A percentile compares a stretch with the other conserved stretches of the same genome.
phyloP scores from a whole-genome alignment of 2,329 filamentous ascomycete species.

The Parastagonospora nodorum region DNA sequence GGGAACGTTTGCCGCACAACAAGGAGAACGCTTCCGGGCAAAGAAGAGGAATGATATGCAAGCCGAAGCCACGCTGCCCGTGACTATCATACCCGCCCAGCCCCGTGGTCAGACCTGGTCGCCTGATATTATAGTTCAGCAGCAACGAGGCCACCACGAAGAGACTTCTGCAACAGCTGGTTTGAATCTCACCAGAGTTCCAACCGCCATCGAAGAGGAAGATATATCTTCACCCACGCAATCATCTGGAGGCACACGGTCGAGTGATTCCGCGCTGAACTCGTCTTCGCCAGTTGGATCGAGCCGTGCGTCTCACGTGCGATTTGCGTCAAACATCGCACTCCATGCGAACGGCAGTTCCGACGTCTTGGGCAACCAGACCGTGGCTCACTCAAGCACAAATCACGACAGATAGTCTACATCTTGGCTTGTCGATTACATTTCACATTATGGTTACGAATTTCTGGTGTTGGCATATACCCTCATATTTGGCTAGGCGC shows the following conservation, averaged over 20 bases:
- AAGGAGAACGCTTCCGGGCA: constrained; percentile 51
- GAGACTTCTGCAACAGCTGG: constrained; percentile 18
- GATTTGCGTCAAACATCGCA: constrained; percentile 27
- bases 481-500: constrained; percentile 26
- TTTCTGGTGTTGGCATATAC: constrained; percentile 26
- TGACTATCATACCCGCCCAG: constrained; percentile 66
- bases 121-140: constrained; percentile 45
- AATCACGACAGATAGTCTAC: constrained; percentile 38
- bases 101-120: constrained; percentile 62
- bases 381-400: constrained; percentile 7
- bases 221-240: constrained; percentile 17
- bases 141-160: constrained; percentile 24
- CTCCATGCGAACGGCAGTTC: constrained; percentile 8
- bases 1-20: constrained; percentile 56
- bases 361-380: constrained; percentile 18
- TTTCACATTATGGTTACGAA: constrained; percentile 28
- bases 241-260: constrained; percentile 10
- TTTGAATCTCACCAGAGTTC: constrained; percentile 19
- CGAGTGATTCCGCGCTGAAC: constrained; percentile 14
- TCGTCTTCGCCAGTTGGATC: constrained; percentile 12
- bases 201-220: constrained; percentile 24
- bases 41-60: constrained; percentile 41
- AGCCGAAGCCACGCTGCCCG: constrained; percentile 54
- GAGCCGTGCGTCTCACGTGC: constrained; percentile 27
- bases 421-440: constrained; percentile 5